A percentile compares a stretch with the other conserved stretches of the same genome.
phyloP scores from a whole-genome alignment of 768 basidiomycete genomes.

The Mrakia frigida region DNA sequence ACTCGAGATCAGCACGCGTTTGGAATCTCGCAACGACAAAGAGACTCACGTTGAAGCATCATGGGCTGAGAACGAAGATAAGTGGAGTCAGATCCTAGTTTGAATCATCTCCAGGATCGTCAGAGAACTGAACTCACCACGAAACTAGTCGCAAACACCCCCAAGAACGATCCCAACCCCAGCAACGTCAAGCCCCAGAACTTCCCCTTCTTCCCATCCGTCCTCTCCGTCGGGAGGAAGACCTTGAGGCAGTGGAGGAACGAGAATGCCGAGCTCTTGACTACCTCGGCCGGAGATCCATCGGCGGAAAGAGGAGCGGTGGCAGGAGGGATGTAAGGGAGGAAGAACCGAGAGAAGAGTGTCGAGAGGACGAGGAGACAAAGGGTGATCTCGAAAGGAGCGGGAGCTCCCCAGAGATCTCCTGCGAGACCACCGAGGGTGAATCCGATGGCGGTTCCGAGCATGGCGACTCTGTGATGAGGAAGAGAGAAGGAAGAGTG shows the following conservation, averaged over 20 bases:
- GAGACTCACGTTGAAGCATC: conserved; percentile 7
- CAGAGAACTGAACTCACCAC: conserved; percentile 37
- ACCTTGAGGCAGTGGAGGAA: conserved; percentile 39
- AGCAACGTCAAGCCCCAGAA: conserved; percentile 38
- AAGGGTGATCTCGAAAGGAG: conserved; percentile 41
- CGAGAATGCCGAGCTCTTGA: conserved; percentile 22
- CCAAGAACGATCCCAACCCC: conserved; percentile 38
- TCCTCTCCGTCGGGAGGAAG: conserved; percentile 34
- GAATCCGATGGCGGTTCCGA: conserved; percentile 38
- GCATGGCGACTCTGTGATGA: conserved; percentile 32
- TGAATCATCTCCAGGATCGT: no score
- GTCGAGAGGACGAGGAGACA: conserved; percentile 38
- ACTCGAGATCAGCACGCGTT: not conserved
- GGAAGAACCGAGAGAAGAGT: conserved; percentile 37
- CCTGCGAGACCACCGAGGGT: conserved; percentile 35
- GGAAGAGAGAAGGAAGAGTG: not conserved
- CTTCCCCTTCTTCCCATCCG: not conserved
- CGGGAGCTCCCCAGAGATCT: conserved; percentile 35
- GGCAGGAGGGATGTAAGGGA: conserved; percentile 41
- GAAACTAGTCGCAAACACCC: conserved; percentile 41
- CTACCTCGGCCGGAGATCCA: conserved; percentile 6
- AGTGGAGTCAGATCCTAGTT: no score
- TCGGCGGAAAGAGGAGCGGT: not conserved
- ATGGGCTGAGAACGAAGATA: no score
- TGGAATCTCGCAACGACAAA: not conserved